These are phyloP conservation scores for Calonectria hongkongensis DNA, from an alignment of 2,329 filamentous ascomycete species.

Conservation along the genomic window DNA sequence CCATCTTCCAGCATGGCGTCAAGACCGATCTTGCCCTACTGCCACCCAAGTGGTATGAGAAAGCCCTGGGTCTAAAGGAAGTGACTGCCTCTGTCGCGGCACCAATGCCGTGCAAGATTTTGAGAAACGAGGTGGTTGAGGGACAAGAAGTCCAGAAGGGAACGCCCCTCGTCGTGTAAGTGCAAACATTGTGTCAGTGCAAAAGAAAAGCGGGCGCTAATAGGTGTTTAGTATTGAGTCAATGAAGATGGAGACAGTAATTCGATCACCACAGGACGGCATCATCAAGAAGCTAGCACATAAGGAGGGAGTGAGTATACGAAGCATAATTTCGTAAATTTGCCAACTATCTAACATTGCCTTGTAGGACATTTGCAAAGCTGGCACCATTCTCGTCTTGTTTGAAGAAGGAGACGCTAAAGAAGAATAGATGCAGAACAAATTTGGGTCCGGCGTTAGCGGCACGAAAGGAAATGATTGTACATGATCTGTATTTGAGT, in stretches of 20 bases:
- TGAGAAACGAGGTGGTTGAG: constrained; percentile 90
- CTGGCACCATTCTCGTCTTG: constrained; percentile 83
- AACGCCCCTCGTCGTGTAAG: constrained; percentile 88
- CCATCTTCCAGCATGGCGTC: constrained; percentile 83
- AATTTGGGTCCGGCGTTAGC: constrained; percentile 41
- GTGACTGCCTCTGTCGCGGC: constrained; percentile 88
- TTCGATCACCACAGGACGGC: constrained; percentile 84
- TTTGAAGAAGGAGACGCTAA: constrained; percentile 74
- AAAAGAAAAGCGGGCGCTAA: constrained; percentile 55
- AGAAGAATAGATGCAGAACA: constrained; percentile 50
- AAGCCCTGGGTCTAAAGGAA: constrained; percentile 89
- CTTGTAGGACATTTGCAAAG: constrained; percentile 83
- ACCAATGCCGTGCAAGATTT: constrained; percentile 98
- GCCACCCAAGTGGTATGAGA: constrained; percentile 87
- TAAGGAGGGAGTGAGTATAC: constrained; percentile 79
- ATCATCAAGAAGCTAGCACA: constrained; percentile 83
- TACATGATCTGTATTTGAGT: constrained; percentile 39
- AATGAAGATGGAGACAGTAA: constrained; percentile 94
- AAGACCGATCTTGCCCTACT: constrained; percentile 76
- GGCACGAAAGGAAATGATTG: constrained; percentile 41
- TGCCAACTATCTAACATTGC: not conserved
- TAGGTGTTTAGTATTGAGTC: constrained; percentile 79
- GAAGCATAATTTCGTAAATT: not conserved
- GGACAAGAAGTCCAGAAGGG: constrained; percentile 91
- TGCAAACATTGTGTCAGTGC: constrained; percentile 51